phyloP scores from a whole-genome alignment of 1,139 yeast genomes.

The Candida pseudoviswanathii region DNA sequence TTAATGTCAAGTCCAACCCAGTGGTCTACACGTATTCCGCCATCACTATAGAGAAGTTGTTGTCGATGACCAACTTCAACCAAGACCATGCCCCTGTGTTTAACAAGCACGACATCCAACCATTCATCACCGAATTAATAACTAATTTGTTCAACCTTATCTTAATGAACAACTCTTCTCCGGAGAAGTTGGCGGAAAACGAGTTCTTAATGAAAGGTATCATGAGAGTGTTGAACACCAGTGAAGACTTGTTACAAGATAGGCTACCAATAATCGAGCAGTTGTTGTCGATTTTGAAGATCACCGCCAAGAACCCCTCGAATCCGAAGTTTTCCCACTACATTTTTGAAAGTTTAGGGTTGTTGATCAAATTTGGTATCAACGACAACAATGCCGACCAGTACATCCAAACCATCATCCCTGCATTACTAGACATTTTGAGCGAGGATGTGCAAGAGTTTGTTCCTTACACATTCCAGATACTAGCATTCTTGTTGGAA shows the following conservation, averaged over 20 bases:
- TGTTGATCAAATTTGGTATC: slow-evolving; percentile 59
- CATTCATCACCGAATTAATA: slow-evolving; percentile 52
- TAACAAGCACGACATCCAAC: slow-evolving; percentile 65
- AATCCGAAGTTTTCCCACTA: slow-evolving; percentile 93
- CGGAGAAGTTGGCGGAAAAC: slow-evolving; percentile 93
- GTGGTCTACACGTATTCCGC: slow-evolving; percentile 94
- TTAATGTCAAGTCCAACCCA: slow-evolving; percentile 56
- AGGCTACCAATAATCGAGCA: slow-evolving; percentile 59
- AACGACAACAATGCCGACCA: slow-evolving; percentile 34
- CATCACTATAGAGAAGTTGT: slow-evolving; percentile 84
- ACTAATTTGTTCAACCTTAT: slow-evolving; percentile 69
- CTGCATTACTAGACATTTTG: slow-evolving; percentile 66
- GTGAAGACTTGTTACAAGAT: slow-evolving; percentile 59
- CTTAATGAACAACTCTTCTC: slow-evolving; percentile 58
- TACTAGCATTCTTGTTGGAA: slow-evolving; percentile 77
- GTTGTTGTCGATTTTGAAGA: slow-evolving; percentile 65
- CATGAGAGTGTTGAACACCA: slow-evolving; percentile 78
- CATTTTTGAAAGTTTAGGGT: slow-evolving; percentile 85
- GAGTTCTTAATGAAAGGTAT: slow-evolving; percentile 89
- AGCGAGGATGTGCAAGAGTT: slow-evolving; percentile 91
- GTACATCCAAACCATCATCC: slow-evolving; percentile 62
- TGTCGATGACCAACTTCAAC: slow-evolving; percentile 68
- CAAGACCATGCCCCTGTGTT: slow-evolving; percentile 58
- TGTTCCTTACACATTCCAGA: slow-evolving; percentile 89
- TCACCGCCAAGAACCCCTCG: slow-evolving; percentile 86